A percentile compares a stretch with the other conserved stretches of the same genome.
These are phyloP conservation scores for Euphorbia tirucalli DNA, from an alignment of 345 rosid genomes.

Conservation along the genomic window DNA sequence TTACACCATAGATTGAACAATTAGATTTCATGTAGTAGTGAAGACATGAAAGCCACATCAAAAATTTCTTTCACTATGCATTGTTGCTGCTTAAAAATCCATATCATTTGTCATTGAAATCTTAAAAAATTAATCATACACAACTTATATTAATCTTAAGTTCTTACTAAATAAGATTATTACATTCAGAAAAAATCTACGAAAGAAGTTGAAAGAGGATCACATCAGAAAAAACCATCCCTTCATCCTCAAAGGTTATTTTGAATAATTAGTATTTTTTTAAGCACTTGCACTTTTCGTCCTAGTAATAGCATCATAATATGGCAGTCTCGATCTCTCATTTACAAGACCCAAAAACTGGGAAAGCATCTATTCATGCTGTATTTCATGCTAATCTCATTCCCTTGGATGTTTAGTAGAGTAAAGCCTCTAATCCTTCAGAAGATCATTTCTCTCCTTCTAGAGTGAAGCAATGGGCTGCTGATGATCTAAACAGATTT, in stretches of 20 bases:
- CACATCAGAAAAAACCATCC: conserved; percentile 36
- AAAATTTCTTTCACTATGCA: too few relatives aligned
- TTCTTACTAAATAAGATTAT: too few relatives aligned
- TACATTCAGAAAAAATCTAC: too few relatives aligned
- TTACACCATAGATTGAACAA: too few relatives aligned
- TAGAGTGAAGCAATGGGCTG: conserved; percentile 69
- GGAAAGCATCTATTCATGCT: too few relatives aligned
- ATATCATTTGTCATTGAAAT: too few relatives aligned
- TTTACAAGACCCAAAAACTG: not conserved
- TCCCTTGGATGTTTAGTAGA: conserved; percentile 36
- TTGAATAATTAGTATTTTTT: conserved; percentile 5
- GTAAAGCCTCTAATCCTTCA: conserved; percentile 27
- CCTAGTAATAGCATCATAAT: not conserved
- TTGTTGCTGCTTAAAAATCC: too few relatives aligned
- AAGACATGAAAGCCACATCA: too few relatives aligned
- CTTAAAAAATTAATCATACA: too few relatives aligned
- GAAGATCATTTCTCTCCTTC: conserved; percentile 42
- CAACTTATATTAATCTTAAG: too few relatives aligned
- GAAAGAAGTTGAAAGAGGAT: conserved; percentile 45
- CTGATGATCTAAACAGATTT: conserved; percentile 64
- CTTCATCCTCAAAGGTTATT: conserved; percentile 50
- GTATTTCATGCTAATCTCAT: not conserved
- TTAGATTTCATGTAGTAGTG: too few relatives aligned
- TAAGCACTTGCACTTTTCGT: conserved; percentile 1
- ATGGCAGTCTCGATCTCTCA: not conserved